phyloP scores from a whole-genome alignment of 2,329 filamentous ascomycete species.

The Atkinsonella hypoxylon region DNA sequence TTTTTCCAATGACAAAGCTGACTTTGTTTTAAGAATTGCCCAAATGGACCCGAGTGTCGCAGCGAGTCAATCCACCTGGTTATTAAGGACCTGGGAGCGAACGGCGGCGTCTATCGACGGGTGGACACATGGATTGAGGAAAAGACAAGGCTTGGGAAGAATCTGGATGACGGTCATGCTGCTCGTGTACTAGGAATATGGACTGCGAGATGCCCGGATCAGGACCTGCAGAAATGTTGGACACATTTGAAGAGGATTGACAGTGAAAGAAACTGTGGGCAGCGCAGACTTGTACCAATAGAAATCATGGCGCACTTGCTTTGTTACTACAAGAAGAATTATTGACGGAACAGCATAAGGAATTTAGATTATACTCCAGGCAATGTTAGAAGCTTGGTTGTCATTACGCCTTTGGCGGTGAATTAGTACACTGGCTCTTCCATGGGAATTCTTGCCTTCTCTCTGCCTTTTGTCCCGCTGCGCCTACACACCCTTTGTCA shows the following conservation, averaged over 20 bases:
- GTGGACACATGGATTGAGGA: neutral
- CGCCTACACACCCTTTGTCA: neutral
- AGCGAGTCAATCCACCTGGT: conserved; percentile 86
- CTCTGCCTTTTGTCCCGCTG: neutral
- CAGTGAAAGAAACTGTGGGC: neutral
- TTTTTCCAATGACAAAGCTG: conserved; percentile 5
- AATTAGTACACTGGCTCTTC: neutral
- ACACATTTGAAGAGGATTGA: neutral
- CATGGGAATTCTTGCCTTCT: neutral
- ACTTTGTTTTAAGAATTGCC: conserved; percentile 48
- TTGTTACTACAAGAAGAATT: neutral
- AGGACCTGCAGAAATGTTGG: neutral
- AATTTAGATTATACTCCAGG: neutral
- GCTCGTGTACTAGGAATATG: neutral
- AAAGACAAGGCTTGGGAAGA: neutral
- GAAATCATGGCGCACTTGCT: neutral
- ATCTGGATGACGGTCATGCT: neutral
- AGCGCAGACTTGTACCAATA: neutral
- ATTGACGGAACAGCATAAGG: neutral
- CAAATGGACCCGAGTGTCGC: conserved; percentile 93
- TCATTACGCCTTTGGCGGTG: neutral
- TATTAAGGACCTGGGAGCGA: conserved; percentile 45
- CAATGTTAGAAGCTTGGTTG: neutral
- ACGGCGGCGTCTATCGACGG: neutral
- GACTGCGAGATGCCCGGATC: neutral